These are phyloP conservation scores for Carpinus fangiana DNA, from an alignment of 306 rosid species.

Conservation along the genomic window DNA sequence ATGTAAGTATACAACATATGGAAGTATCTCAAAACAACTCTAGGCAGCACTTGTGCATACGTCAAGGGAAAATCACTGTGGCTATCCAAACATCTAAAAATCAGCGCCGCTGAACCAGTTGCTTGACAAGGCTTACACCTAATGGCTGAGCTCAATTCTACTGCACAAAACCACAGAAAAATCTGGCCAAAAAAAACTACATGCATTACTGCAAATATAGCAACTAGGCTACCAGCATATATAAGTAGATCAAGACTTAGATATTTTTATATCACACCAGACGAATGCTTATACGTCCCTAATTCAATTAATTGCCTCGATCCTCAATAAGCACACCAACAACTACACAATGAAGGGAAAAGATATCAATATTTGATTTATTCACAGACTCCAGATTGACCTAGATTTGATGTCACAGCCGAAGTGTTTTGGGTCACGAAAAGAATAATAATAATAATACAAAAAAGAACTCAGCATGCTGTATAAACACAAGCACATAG, in stretches of 20 bases:
- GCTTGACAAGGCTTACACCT: neutral
- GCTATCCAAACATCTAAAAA: neutral
- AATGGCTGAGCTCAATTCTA: too few relatives aligned
- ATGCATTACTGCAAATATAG: neutral
- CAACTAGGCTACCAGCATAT: neutral
- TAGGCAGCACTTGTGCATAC: neutral
- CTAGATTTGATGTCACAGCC: neutral
- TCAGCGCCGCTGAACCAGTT: neutral
- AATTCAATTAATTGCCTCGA: neutral
- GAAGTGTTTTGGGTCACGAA: neutral
- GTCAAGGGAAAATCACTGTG: neutral
- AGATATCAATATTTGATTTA: neutral
- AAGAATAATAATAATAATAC: neutral
- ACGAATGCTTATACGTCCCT: neutral
- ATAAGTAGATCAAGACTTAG: neutral
- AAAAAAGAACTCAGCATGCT: neutral
- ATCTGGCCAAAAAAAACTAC: neutral
- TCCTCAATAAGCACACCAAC: neutral
- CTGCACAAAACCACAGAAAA: too few relatives aligned
- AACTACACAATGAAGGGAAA: neutral
- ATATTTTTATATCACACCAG: neutral
- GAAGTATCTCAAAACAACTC: neutral
- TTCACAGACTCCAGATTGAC: neutral
- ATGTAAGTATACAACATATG: neutral
- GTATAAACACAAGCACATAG: neutral